Evolutionary conservation across 306 rosid genomes (phyloP).

Genomic region (Prunus mira): DNA sequence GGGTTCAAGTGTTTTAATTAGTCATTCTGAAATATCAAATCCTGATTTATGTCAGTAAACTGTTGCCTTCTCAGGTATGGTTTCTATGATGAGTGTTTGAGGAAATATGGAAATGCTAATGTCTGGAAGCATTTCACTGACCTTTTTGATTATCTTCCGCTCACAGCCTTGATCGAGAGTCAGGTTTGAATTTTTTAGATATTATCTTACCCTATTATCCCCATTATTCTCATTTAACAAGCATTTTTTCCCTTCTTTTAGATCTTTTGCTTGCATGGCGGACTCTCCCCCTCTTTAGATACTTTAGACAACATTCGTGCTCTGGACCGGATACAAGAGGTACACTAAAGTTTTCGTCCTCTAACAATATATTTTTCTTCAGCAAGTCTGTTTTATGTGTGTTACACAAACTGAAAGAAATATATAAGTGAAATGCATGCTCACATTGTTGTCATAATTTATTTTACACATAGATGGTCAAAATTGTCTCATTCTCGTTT

Average conservation of each 20-base stretch:
- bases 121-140: constrained; percentile 98
- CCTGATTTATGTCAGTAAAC: not conserved
- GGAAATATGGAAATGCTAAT: constrained; percentile 97
- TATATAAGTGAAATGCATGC: not conserved
- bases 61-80: constrained; percentile 71
- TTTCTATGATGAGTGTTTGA: constrained; percentile 93
- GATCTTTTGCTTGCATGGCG: constrained; percentile 98
- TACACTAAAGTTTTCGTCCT: constrained; percentile 26
- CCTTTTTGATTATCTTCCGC: constrained; percentile 90
- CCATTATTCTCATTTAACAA: constrained; percentile 5
- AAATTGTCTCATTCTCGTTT: not conserved
- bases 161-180: constrained; percentile 96
- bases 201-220: not conserved
- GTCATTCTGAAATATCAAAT: not conserved
- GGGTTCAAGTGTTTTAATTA: not conserved
- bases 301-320: constrained; percentile 87
- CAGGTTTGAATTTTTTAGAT: constrained; percentile 60
- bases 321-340: constrained; percentile 96
- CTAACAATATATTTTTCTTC: not conserved
- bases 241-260: constrained; percentile 14
- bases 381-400: not conserved
- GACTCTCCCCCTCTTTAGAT: constrained; percentile 94
- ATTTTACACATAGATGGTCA: not conserved
- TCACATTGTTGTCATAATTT: not conserved
- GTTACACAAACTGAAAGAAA: not conserved